A percentile compares a stretch with the other conserved stretches of the same genome.
These are phyloP conservation scores for Fusarium camptoceras DNA, from an alignment of 2,329 filamentous ascomycete genomes.

Conservation along the genomic window DNA sequence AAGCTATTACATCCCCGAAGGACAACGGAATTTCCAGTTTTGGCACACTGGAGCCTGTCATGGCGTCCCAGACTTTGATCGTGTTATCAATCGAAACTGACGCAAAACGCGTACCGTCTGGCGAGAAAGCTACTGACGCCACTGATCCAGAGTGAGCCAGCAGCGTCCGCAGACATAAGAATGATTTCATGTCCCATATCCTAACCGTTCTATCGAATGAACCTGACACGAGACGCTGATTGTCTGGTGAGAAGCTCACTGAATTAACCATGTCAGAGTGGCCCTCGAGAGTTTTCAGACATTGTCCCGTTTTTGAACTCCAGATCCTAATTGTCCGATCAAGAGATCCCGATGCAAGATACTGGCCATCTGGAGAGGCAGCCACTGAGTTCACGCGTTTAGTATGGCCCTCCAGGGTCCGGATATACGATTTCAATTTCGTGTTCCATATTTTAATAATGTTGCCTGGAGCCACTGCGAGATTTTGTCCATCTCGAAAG, in stretches of 20 bases:
- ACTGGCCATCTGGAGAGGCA: no score
- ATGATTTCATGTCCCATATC: not conserved
- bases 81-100: accelerated
- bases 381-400: accelerated
- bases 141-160: not conserved
- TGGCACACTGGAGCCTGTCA: accelerated
- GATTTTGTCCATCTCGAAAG: accelerated
- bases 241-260: not conserved
- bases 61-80: accelerated
- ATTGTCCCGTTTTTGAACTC: accelerated
- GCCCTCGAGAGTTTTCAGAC: not conserved
- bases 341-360: accelerated
- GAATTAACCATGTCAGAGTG: accelerated
- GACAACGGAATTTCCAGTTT: accelerated
- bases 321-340: not conserved
- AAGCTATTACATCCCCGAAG: accelerated
- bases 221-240: accelerated
- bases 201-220: accelerated
- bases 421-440: accelerated
- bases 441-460: no score
- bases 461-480: accelerated
- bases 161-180: not conserved
- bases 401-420: not conserved
- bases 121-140: not conserved
- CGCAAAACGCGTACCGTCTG: accelerated